These are phyloP conservation scores for Aureobasidium pullulans DNA, from an alignment of 2,329 filamentous ascomycete genomes.

Conservation along the genomic window DNA sequence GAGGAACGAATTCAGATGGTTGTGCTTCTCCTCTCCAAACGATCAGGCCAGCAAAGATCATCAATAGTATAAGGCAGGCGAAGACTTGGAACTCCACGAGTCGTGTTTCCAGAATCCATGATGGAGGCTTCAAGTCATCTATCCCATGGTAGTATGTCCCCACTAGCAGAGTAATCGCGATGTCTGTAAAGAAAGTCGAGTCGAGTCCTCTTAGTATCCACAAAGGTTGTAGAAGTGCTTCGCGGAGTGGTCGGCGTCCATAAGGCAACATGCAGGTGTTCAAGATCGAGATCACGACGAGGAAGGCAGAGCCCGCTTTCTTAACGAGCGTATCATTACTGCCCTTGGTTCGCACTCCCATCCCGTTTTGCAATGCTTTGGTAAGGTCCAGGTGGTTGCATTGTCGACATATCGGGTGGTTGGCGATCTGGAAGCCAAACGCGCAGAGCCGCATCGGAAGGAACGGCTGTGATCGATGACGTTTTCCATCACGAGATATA, in stretches of 20 bases:
- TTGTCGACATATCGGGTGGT: not conserved
- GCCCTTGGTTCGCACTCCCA: not conserved
- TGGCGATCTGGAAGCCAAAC: not conserved
- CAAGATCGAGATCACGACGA: not conserved
- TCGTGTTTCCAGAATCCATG: slow-evolving; percentile 8
- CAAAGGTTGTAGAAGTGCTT: not conserved
- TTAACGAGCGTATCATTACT: not conserved
- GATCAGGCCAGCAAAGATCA: slow-evolving; percentile 8
- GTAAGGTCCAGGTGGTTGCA: not conserved
- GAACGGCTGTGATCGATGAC: slow-evolving; percentile 7
- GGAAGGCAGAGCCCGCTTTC: not conserved
- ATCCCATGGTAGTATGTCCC: not conserved
- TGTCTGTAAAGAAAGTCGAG: not conserved
- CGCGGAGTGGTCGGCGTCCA: not conserved
- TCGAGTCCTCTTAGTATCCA: not conserved
- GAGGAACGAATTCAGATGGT: not conserved
- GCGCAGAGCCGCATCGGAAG: slow-evolving; percentile 11
- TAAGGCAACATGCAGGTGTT: not conserved
- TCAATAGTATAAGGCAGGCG: not conserved
- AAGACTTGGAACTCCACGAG: not conserved
- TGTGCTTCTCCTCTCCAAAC: slow-evolving; percentile 3
- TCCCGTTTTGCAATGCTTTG: not conserved
- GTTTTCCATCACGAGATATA: not conserved
- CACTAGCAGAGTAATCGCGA: not conserved
- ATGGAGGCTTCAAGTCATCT: not conserved